Evolutionary conservation across 805 yeast genomes (phyloP).

Genomic region (Saturnispora diversa): DNA sequence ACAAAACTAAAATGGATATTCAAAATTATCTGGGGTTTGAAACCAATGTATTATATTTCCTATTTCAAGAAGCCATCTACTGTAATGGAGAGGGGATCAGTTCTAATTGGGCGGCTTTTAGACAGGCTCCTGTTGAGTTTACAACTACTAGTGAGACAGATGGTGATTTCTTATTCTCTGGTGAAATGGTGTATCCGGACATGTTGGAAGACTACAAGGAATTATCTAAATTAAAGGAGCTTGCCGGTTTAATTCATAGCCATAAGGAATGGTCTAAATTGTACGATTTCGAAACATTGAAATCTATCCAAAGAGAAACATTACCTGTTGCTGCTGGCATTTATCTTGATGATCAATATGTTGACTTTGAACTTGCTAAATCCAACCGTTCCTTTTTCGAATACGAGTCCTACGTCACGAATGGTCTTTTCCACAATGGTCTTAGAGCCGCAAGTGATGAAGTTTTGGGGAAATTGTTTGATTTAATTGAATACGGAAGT

Average conservation of each 20-base stretch:
- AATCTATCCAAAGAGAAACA: slow-evolving; percentile 12
- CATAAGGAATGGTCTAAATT: slow-evolving; percentile 25
- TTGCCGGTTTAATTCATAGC: slow-evolving; percentile 33
- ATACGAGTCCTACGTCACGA: slow-evolving; percentile 36
- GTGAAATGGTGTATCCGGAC: slow-evolving; percentile 33
- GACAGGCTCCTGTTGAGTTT: slow-evolving; percentile 23
- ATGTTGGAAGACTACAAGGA: slow-evolving; percentile 44
- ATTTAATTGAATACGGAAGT: slow-evolving; percentile 31
- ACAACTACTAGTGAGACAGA: background rate
- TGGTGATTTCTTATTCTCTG: slow-evolving; percentile 18
- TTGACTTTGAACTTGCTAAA: slow-evolving; percentile 36
- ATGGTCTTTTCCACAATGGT: slow-evolving; percentile 46
- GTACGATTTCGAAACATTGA: slow-evolving; percentile 22
- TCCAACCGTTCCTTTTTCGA: slow-evolving; percentile 18
- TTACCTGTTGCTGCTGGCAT: slow-evolving; percentile 44
- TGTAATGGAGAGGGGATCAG: slow-evolving; percentile 34
- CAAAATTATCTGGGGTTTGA: slow-evolving; percentile 38
- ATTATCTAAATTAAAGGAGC: slow-evolving; percentile 31
- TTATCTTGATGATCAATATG: slow-evolving; percentile 44
- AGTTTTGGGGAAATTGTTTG: slow-evolving; percentile 35
- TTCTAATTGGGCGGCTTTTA: slow-evolving; percentile 45
- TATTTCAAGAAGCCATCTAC: slow-evolving; percentile 54
- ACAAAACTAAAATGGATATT: slow-evolving; percentile 29
- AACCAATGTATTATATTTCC: slow-evolving; percentile 45
- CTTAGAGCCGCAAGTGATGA: slow-evolving; percentile 34